These are phyloP conservation scores for Candida tammaniensis DNA, from an alignment of 805 yeast genomes.

Conservation along the genomic window DNA sequence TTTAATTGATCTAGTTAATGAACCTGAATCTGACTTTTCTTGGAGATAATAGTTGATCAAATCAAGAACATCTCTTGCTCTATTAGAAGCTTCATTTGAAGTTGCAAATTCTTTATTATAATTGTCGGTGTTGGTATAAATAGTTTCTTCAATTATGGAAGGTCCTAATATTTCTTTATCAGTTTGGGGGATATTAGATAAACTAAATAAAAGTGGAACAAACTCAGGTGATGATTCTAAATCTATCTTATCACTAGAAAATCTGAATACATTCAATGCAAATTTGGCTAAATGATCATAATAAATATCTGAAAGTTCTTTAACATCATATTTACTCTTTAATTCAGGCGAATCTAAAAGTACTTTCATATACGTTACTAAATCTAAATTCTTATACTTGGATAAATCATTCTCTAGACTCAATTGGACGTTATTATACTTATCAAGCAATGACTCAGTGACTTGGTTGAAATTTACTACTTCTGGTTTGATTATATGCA, in stretches of 20 bases:
- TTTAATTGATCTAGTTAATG: slow-evolving; percentile 18
- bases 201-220: slow-evolving; percentile 34
- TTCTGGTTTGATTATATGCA: slow-evolving; percentile 26
- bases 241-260: slow-evolving; percentile 23
- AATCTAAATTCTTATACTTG: slow-evolving; percentile 24
- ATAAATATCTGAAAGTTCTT: slow-evolving; percentile 16
- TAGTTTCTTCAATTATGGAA: slow-evolving; percentile 20
- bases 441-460: slow-evolving; percentile 23
- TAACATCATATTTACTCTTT: not conserved
- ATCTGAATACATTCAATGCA: slow-evolving; percentile 23
- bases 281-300: slow-evolving; percentile 27
- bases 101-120: slow-evolving; percentile 2
- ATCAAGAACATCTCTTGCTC: slow-evolving; percentile 28
- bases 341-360: slow-evolving; percentile 31
- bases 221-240: slow-evolving; percentile 25
- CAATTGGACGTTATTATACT: slow-evolving; percentile 22
- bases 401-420: slow-evolving; percentile 9
- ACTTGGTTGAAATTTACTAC: slow-evolving; percentile 24
- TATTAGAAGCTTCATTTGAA: slow-evolving; percentile 22
- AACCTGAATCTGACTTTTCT: slow-evolving; percentile 10
- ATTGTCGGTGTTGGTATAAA: slow-evolving; percentile 15
- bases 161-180: slow-evolving; percentile 19
- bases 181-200: slow-evolving; percentile 17
- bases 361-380: slow-evolving; percentile 28
- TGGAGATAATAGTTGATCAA: slow-evolving; percentile 19